These are phyloP conservation scores for Lycium barbarum DNA, from an alignment of 257 asterid species.

Conservation along the genomic window DNA sequence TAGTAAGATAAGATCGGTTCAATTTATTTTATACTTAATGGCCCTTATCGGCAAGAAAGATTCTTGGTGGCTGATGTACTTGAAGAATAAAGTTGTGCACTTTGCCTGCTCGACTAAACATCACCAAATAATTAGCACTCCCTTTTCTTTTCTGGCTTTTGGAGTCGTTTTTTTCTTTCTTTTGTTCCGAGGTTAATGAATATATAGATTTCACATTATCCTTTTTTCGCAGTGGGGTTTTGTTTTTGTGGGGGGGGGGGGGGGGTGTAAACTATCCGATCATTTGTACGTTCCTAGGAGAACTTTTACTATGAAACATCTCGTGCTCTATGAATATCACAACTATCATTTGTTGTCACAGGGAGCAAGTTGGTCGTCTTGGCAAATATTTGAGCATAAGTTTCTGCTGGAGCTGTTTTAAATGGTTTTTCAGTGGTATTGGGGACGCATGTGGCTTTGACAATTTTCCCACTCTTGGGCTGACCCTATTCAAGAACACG, in stretches of 20 bases:
- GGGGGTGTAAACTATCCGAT: neutral
- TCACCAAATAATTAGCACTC: neutral
- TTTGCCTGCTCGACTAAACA: neutral
- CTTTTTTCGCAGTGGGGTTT: too few species aligned
- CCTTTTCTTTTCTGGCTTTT: neutral
- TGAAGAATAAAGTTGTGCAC: slow-evolving; percentile 7
- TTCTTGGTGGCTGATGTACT: slow-evolving; percentile 8
- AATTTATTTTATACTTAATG: neutral
- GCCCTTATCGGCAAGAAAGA: slow-evolving; percentile 3
- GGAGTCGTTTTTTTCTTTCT: neutral
- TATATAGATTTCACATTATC: neutral
- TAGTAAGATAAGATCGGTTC: neutral
- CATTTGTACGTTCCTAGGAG: slow-evolving; percentile 3
- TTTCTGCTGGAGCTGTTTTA: slow-evolving; percentile 91
- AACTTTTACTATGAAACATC: neutral
- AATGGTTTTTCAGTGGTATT: slow-evolving; percentile 97
- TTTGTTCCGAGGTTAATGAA: neutral
- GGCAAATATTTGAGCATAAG: slow-evolving; percentile 95
- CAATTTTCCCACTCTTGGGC: slow-evolving; percentile 86
- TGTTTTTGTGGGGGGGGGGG: too few species aligned
- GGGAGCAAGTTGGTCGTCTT: slow-evolving; percentile 85
- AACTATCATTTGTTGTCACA: slow-evolving; percentile 39
- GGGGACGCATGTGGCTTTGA: slow-evolving; percentile 98
- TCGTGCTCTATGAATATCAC: neutral
- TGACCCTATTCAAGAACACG: slow-evolving; percentile 80